These are phyloP conservation scores for Amaranthus palmeri DNA, from an alignment of 148 eudicot species.

Conservation along the genomic window DNA sequence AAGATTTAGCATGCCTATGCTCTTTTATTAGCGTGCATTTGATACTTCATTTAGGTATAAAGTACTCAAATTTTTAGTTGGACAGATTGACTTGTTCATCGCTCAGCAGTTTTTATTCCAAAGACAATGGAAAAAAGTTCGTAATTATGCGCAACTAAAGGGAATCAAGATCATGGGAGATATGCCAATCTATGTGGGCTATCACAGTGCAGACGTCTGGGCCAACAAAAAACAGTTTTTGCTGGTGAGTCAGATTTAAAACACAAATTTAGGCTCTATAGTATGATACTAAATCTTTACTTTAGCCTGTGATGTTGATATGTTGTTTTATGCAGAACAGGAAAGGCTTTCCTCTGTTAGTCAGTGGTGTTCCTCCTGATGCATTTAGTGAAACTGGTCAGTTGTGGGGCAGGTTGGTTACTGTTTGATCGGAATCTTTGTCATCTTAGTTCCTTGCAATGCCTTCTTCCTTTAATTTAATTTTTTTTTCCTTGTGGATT, in stretches of 20 bases:
- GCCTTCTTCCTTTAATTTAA: background rate
- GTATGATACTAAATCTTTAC: background rate
- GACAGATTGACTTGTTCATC: slow-evolving; percentile 75
- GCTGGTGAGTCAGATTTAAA: slow-evolving; percentile 46
- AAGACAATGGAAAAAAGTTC: slow-evolving; percentile 91
- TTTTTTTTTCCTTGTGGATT: background rate
- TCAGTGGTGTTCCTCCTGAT: slow-evolving; percentile 99
- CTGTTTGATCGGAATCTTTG: background rate
- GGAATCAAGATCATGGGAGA: slow-evolving; percentile 97
- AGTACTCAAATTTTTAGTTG: slow-evolving; percentile 30
- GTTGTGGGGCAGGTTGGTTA: slow-evolving; percentile 86
- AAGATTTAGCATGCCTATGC: slow-evolving; percentile 32
- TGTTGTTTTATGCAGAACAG: slow-evolving; percentile 52
- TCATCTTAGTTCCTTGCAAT: background rate
- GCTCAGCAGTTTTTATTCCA: slow-evolving; percentile 93
- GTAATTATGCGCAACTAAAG: slow-evolving; percentile 59
- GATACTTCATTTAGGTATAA: slow-evolving; percentile 22
- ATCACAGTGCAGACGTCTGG: slow-evolving; percentile 99
- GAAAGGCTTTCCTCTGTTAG: slow-evolving; percentile 79
- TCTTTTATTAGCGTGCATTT: slow-evolving; percentile 3
- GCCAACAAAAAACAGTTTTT: slow-evolving; percentile 78
- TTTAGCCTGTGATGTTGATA: slow-evolving; percentile 7
- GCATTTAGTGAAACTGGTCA: slow-evolving; percentile 99
- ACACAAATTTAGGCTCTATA: background rate
- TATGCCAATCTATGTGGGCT: slow-evolving; percentile 99